Percentiles rank a stretch among this genome's conserved stretches.
Evolutionary conservation across 2,329 filamentous ascomycete genomes (phyloP).

Genomic region (Fragosphaeria purpurea): DNA sequence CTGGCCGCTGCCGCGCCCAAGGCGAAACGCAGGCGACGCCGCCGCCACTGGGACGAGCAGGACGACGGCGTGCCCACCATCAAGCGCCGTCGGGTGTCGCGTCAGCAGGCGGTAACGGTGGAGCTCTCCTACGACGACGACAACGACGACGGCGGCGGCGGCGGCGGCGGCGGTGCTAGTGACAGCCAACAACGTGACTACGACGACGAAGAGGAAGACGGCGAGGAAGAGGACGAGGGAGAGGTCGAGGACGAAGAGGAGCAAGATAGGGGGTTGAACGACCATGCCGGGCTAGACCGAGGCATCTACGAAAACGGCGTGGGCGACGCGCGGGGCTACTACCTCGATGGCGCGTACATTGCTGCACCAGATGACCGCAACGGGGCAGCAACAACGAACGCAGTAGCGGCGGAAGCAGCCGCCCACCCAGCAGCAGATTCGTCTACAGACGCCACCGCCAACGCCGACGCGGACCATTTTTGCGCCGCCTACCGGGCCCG

Average conservation of each 20-base stretch:
- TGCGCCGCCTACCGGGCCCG: constrained; percentile 58
- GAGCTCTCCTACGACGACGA: constrained; percentile 22
- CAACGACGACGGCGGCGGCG: constrained; percentile 10
- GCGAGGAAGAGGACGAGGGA: constrained; percentile 15
- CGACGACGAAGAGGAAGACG: constrained; percentile 15
- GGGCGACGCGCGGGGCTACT: constrained; percentile 54
- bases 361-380: constrained; percentile 39
- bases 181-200: constrained; percentile 10
- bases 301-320: constrained; percentile 37
- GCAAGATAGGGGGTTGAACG: constrained; percentile 9
- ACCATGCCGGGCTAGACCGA: constrained; percentile 16
- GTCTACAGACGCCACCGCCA: constrained; percentile 14
- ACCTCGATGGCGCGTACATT: constrained; percentile 70
- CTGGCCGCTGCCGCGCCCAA: not conserved
- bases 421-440: constrained; percentile 2
- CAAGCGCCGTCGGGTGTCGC: constrained; percentile 5
- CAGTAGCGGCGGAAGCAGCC: constrained; percentile 18
- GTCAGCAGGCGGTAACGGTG: constrained; percentile 9
- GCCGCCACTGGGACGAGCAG: constrained; percentile 14
- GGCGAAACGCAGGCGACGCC: constrained; percentile 5
- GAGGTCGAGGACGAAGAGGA: not conserved
- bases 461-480: constrained; percentile 23
- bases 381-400: constrained; percentile 14
- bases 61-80: constrained; percentile 2
- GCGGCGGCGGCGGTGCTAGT: too few relatives aligned